Percentiles rank a stretch among this genome's conserved stretches.
Evolutionary conservation across 768 basidiomycete genomes (phyloP).

Genomic region (Lactarius hatsudake): DNA sequence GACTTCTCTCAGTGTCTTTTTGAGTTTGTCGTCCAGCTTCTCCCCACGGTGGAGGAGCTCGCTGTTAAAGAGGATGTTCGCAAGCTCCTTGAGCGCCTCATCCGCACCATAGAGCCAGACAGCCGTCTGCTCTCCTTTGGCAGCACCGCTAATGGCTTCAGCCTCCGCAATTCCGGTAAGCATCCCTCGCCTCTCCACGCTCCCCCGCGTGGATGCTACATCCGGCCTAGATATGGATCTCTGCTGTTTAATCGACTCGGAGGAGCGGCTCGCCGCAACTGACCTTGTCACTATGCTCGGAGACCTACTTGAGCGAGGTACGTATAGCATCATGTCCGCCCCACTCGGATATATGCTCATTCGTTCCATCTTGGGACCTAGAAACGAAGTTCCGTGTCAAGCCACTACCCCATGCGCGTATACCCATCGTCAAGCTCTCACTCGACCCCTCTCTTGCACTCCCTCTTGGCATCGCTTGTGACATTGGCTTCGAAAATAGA

Average conservation of each 20-base stretch:
- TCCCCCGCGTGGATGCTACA: background rate
- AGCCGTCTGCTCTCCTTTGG: conserved; percentile 91
- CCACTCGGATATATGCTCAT: conserved; percentile 6
- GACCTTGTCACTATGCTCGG: conserved; percentile 95
- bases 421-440: conserved; percentile 97
- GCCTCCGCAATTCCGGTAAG: conserved; percentile 88
- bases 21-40: conserved; percentile 89
- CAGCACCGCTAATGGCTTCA: conserved; percentile 96
- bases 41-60: conserved; percentile 88
- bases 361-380: conserved; percentile 35
- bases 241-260: conserved; percentile 91
- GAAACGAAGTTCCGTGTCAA: conserved; percentile 98
- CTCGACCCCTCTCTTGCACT: conserved; percentile 81
- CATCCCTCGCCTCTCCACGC: background rate
- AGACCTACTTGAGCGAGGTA: conserved; percentile 89
- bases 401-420: conserved; percentile 91
- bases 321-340: conserved; percentile 34
- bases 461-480: conserved; percentile 89
- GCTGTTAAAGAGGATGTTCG: conserved; percentile 95
- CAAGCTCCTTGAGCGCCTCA: conserved; percentile 91
- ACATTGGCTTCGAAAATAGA: conserved; percentile 98
- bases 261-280: conserved; percentile 71
- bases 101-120: conserved; percentile 90
- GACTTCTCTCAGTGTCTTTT: conserved; percentile 90
- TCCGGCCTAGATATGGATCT: conserved; percentile 86